Percentiles rank a stretch among this genome's conserved stretches.
Evolutionary conservation across 1,139 yeast species (phyloP).

Genomic region (Trichomonascaceae sp.): DNA sequence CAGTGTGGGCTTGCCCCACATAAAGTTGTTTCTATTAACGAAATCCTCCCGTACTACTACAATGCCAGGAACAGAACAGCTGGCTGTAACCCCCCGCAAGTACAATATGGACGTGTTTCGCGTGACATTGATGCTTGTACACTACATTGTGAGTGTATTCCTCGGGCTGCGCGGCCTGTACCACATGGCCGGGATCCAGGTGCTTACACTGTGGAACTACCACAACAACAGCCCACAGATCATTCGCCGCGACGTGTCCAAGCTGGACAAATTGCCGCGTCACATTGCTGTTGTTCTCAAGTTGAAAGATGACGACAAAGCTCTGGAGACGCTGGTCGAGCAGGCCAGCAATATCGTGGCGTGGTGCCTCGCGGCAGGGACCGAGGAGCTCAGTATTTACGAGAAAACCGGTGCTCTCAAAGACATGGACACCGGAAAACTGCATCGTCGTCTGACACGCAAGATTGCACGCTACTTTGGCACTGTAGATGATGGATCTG

Average conservation of each 20-base stretch:
- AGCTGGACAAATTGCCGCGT: constrained; percentile 63
- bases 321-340: constrained; percentile 63
- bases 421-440: constrained; percentile 32
- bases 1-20: no score
- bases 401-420: constrained; percentile 66
- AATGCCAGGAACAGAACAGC: no score
- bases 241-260: constrained; percentile 69
- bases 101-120: no score
- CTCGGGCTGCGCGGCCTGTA: constrained; percentile 16
- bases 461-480: constrained; percentile 69
- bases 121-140: constrained; percentile 3
- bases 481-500: constrained; percentile 38
- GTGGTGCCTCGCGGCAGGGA: constrained; percentile 84
- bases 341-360: constrained; percentile 68
- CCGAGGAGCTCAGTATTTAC: constrained; percentile 57
- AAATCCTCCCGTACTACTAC: no score
- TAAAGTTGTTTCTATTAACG: no score
- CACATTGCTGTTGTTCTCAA: constrained; percentile 62
- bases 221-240: constrained; percentile 79
- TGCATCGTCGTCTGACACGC: constrained; percentile 45
- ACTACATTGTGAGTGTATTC: constrained; percentile 1
- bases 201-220: constrained; percentile 54
- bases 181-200: constrained; percentile 43
- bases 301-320: constrained; percentile 63
- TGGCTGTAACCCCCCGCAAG: no score